phyloP scores from a whole-genome alignment of 23 red algal species.

The Gracilaria vermiculophylla region DNA sequence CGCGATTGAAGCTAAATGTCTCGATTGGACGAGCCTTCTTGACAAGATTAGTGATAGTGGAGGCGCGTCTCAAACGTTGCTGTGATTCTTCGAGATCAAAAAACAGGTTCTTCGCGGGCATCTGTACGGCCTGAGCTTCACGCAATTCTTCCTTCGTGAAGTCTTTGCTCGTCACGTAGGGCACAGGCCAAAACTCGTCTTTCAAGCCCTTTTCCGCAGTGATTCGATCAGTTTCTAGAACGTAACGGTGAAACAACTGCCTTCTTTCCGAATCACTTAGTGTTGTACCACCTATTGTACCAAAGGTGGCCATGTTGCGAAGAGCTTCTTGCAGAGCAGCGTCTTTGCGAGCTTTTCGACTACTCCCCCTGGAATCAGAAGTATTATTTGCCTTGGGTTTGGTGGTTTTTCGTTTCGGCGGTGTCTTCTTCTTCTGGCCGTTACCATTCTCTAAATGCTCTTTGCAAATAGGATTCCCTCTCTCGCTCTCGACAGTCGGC shows the following conservation, averaged over 20 bases:
- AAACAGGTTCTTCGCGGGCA: conserved; percentile 9
- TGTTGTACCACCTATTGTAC: neutral
- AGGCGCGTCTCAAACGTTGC: neutral
- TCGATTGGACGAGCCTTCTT: neutral
- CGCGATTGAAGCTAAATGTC: conserved; percentile 2
- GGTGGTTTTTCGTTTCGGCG: neutral
- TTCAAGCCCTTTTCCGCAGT: conserved; percentile 41
- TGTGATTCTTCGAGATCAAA: neutral
- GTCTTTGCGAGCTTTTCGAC: conserved; percentile 11
- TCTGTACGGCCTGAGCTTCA: conserved; percentile 19
- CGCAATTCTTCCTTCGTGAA: conserved; percentile 32
- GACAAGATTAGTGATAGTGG: neutral
- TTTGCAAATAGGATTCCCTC: neutral
- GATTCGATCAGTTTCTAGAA: conserved; percentile 53
- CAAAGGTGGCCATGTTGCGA: conserved; percentile 46
- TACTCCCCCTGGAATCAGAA: neutral
- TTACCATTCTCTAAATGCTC: neutral
- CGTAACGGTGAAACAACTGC: conserved; percentile 48
- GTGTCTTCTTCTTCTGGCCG: neutral
- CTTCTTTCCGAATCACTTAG: conserved; percentile 38
- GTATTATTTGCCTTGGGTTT: neutral
- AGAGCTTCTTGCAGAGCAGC: conserved; percentile 19
- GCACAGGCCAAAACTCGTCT: conserved; percentile 69
- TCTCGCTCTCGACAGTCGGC: neutral
- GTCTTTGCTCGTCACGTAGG: conserved; percentile 53